These are phyloP conservation scores for Colletotrichum graminicola DNA, from an alignment of 2,329 filamentous ascomycete species.

Conservation along the genomic window DNA sequence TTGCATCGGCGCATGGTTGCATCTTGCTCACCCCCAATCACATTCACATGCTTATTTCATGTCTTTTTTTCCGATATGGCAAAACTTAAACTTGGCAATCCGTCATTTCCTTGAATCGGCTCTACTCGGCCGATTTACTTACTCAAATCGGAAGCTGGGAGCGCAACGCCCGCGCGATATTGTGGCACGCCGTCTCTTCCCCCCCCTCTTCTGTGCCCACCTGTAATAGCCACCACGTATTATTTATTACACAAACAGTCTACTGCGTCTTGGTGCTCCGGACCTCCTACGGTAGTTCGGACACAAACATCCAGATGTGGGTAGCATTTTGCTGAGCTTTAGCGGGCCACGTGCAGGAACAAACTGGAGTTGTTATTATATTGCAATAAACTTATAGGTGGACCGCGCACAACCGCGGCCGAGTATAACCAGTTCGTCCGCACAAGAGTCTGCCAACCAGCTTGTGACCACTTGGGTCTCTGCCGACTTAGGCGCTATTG, in stretches of 20 bases:
- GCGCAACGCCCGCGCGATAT: constrained; percentile 14
- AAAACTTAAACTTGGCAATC: constrained; percentile 8
- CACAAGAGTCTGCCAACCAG: constrained; percentile 20
- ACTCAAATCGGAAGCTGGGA: constrained; percentile 19
- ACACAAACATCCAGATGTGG: constrained; percentile 3
- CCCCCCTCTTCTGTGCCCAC: neutral
- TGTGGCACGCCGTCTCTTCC: neutral
- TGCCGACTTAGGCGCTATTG: constrained; percentile 23
- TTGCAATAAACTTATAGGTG: neutral
- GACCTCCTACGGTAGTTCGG: neutral
- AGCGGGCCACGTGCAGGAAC: constrained; percentile 29
- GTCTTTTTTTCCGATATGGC: neutral
- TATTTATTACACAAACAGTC: neutral
- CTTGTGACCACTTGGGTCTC: constrained; percentile 5
- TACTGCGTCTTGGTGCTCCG: neutral
- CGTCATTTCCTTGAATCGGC: neutral
- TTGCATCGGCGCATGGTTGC: constrained; percentile 24
- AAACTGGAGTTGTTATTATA: neutral
- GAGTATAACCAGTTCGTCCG: constrained; percentile 14
- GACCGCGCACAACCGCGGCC: neutral
- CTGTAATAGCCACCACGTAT: neutral
- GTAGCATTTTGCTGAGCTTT: constrained; percentile 34
- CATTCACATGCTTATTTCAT: constrained; percentile 2
- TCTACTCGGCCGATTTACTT: constrained; percentile 25
- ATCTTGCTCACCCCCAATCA: neutral